These are phyloP conservation scores for Spergularia bocconei DNA, from an alignment of 148 eudicot genomes.

Conservation along the genomic window DNA sequence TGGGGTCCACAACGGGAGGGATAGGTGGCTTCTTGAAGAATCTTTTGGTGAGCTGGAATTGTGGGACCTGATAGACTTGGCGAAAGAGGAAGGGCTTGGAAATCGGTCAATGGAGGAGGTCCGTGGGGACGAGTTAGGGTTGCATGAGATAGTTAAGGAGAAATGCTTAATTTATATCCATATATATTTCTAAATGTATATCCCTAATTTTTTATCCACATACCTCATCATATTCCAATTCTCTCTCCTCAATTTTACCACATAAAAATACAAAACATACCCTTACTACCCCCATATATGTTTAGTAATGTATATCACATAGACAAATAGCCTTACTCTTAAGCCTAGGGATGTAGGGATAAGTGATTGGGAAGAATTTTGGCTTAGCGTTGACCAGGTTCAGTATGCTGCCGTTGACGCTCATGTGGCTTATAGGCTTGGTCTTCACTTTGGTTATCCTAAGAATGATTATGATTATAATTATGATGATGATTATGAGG, in stretches of 20 bases:
- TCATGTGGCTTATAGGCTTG: conserved; percentile 10
- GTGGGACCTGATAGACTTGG: conserved; percentile 5
- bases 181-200: no score
- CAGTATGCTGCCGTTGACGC: conserved; percentile 22
- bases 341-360: conserved; percentile 10
- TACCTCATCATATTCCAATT: no score
- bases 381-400: conserved; percentile 13
- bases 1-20: conserved; percentile 16
- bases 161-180: no score
- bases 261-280: no score
- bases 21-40: neutral
- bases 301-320: no score
- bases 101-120: conserved; percentile 1
- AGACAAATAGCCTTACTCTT: no score
- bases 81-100: neutral
- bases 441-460: conserved; percentile 5
- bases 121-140: conserved; percentile 2
- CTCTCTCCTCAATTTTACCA: no score
- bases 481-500: neutral
- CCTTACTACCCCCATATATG: no score
- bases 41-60: neutral
- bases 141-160: conserved; percentile 3
- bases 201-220: no score
- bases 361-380: conserved; percentile 20
- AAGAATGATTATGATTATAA: neutral